Conservation (phyloP, 306 rosid species). For the Medicago lupulina region DNA sequence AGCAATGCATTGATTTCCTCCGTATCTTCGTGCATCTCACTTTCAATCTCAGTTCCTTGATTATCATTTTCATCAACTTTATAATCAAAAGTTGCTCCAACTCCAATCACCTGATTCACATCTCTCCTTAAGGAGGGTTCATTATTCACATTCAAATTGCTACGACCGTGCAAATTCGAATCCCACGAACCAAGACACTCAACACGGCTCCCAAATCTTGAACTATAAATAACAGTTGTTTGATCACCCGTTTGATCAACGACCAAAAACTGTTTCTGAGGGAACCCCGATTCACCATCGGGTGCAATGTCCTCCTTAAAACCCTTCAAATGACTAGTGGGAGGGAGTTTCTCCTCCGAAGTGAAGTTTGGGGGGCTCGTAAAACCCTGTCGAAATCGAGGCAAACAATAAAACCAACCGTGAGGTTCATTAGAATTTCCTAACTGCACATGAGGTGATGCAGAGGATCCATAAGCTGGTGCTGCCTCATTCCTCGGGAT, state of each 20-base stretch:
- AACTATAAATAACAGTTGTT: slow-evolving; percentile 65
- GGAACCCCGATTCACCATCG: slow-evolving; percentile 40
- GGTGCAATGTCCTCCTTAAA: slow-evolving; percentile 42
- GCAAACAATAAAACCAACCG: slow-evolving; percentile 77
- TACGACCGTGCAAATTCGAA: slow-evolving; percentile 42
- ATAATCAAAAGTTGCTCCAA: slow-evolving; percentile 51
- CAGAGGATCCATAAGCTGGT: slow-evolving; percentile 49
- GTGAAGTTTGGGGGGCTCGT: slow-evolving; percentile 49
- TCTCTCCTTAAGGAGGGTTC: slow-evolving; percentile 45
- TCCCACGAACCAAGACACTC: slow-evolving; percentile 64
- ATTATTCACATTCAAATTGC: slow-evolving; percentile 45
- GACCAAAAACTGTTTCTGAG: slow-evolving; percentile 68
- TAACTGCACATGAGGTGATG: slow-evolving; percentile 51
- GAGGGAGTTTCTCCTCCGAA: slow-evolving; percentile 43
- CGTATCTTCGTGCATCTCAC: slow-evolving; percentile 94
- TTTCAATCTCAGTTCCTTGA: slow-evolving; percentile 56
- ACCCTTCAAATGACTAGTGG: slow-evolving; percentile 36
- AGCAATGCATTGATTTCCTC: slow-evolving; percentile 95
- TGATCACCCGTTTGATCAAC: slow-evolving; percentile 74
- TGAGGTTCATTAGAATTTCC: slow-evolving; percentile 65
- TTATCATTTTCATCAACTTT: slow-evolving; percentile 56
- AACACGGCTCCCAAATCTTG: slow-evolving; percentile 63
- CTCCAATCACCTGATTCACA: slow-evolving; percentile 47
- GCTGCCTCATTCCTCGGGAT: slow-evolving; percentile 48
- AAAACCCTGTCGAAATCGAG: slow-evolving; percentile 60